phyloP scores from a whole-genome alignment of 345 rosid genomes.

The Eutrema heterophyllum region DNA sequence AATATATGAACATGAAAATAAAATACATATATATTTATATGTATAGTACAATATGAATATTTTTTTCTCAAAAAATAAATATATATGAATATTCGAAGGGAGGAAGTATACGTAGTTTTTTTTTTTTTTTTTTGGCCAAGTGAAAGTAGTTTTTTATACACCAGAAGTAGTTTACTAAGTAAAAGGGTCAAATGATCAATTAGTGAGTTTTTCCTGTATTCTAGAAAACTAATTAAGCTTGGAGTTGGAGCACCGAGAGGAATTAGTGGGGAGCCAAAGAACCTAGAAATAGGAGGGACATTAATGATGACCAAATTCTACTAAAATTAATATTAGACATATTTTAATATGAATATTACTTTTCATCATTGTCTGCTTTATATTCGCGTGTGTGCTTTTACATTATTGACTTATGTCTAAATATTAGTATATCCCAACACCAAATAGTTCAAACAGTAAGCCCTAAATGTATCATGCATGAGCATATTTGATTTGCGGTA shows the following conservation, averaged over 20 bases:
- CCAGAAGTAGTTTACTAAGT: not conserved
- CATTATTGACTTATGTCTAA: conserved; percentile 6
- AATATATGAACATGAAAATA: not conserved
- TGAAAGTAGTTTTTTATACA: not conserved
- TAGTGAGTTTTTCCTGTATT: not conserved
- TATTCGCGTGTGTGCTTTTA: conserved; percentile 24
- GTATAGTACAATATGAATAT: not conserved
- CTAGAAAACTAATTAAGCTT: conserved; percentile 10
- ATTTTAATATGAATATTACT: not conserved
- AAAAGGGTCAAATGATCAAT: not conserved
- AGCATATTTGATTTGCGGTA: not conserved
- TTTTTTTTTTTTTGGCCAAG: not conserved
- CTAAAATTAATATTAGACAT: not conserved
- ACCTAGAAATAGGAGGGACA: conserved; percentile 14
- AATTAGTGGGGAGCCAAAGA: conserved; percentile 21
- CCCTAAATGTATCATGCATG: not conserved
- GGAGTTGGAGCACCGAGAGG: conserved; percentile 16
- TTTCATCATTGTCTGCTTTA: conserved; percentile 23
- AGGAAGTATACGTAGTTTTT: too few relatives aligned
- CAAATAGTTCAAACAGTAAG: not conserved
- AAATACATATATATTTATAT: not conserved
- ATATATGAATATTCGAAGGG: not conserved
- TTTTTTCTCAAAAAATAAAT: not conserved
- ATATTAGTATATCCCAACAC: not conserved
- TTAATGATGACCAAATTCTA: conserved; percentile 17